Conservation (phyloP, 768 basidiomycete genomes). For the Suillus variegatus region DNA sequence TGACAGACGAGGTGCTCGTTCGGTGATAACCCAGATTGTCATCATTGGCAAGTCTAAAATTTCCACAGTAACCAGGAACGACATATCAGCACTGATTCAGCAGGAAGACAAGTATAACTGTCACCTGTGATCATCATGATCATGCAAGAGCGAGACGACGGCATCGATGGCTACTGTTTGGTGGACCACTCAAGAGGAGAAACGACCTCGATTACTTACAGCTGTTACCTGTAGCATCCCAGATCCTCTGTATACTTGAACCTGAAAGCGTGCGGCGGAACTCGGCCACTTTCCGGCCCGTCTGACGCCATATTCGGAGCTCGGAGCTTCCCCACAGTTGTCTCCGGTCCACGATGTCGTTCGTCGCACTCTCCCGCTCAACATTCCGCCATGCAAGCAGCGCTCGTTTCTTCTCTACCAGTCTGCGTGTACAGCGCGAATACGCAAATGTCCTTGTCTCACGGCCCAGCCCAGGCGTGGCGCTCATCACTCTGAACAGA, state of each 20-base stretch:
- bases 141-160: background rate
- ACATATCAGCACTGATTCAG: background rate
- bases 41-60: background rate
- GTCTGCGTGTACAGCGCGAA: constrained; percentile 27
- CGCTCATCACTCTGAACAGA: constrained; percentile 86
- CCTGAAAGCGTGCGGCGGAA: background rate
- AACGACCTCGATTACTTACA: background rate
- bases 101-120: background rate
- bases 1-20: background rate
- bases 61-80: constrained; percentile 2
- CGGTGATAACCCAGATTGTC: background rate
- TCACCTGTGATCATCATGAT: background rate
- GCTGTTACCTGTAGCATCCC: background rate
- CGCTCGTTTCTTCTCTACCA: constrained; percentile 27
- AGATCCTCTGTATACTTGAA: too few relatives aligned
- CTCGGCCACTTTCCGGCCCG: background rate
- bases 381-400: constrained; percentile 9
- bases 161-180: background rate
- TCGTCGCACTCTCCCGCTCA: constrained; percentile 10
- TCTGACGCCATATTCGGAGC: background rate
- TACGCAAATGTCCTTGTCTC: constrained; percentile 73
- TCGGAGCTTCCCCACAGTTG: background rate
- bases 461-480: constrained; percentile 64
- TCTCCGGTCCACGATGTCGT: constrained; percentile 19
- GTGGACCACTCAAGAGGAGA: background rate